Evolutionary conservation across 768 basidiomycete species (phyloP), one percentile per base, ranked within the genome.

Genomic region (Obba rivulosa): DNA sequence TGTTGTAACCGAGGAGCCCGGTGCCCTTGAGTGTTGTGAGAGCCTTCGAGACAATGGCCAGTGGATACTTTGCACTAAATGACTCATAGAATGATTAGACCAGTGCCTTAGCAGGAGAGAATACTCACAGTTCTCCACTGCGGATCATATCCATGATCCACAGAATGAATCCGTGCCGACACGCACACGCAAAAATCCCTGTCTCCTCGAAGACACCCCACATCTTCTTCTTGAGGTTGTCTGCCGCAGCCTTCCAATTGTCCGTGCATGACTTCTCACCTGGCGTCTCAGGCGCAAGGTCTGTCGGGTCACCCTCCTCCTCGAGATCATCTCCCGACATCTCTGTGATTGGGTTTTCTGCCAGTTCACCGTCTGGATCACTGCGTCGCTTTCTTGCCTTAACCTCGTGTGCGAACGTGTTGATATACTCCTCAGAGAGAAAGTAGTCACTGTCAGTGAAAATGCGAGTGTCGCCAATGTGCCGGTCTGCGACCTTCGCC

Each of bases 171-270:
- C 58, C 56, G 48, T 60, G 58, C 7, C 53, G 53, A 34, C 58
- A 60, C 8, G 47, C 51, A n/a, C 52, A 45, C 0, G 66, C 59
- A 50, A 75, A 74, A 9, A 71, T 55, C 0, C 72, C 69, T 0
- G 66, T 62, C 58, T 73, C 68, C 0, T 65, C 50, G 44, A 70
- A 75, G 8, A 69, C 53, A 4, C 50, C 55, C 69, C 64, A 71
- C 62, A 65, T 67, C 20, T 51, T 58, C 50, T 67, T 69, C 34
- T 54, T 51, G 1, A 55, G 52, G 24, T 69, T 61, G 0, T 55
- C 49, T 0, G 56, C 51, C 1, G 57, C 59, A 0, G 60, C 66
- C 50, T 64, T 67, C 67, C 65, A 69, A 40, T 64, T 64, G 17
- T 65, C 50, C 1, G 61, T 59, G 49, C 66, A 68, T 0, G 48